These are phyloP conservation scores for Paratinospora sagittata DNA, from an alignment of 164 flowering plant genomes.

Conservation along the genomic window DNA sequence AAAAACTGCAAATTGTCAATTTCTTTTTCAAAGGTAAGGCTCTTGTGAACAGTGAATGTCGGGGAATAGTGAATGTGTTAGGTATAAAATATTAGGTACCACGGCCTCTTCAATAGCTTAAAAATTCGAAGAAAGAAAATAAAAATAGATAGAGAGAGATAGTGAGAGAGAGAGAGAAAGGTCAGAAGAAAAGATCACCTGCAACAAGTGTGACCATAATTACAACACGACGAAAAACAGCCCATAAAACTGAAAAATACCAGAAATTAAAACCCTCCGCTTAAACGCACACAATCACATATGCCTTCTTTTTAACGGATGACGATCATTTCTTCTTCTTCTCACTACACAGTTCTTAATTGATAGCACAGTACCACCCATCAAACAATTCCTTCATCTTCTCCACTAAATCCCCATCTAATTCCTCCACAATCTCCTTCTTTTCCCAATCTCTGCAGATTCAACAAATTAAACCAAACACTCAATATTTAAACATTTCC, in stretches of 20 bases:
- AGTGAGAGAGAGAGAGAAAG: neutral
- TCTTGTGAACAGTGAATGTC: no score
- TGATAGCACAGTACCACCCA: no score
- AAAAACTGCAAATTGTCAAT: no score
- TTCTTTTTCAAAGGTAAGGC: no score
- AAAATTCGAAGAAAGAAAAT: neutral
- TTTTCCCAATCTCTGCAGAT: neutral
- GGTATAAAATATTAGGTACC: no score
- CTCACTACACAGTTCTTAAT: no score
- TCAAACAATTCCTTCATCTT: no score
- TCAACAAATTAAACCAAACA: no score
- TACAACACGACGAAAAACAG: constrained; percentile 22
- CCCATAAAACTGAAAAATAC: constrained; percentile 15
- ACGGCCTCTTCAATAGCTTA: no score
- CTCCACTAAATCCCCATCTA: no score
- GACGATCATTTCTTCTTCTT: constrained; percentile 9
- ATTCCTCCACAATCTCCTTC: neutral
- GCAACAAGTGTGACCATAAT: constrained; percentile 15
- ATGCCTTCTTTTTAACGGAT: neutral
- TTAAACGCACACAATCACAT: neutral
- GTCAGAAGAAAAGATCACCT: constrained; percentile 7
- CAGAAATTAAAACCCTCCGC: neutral
- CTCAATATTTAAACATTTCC: no score
- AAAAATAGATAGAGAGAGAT: neutral
- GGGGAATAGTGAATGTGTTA: no score